Evolutionary conservation across 257 asterid species (phyloP).

Genomic region (Fraxinus cuspidata): DNA sequence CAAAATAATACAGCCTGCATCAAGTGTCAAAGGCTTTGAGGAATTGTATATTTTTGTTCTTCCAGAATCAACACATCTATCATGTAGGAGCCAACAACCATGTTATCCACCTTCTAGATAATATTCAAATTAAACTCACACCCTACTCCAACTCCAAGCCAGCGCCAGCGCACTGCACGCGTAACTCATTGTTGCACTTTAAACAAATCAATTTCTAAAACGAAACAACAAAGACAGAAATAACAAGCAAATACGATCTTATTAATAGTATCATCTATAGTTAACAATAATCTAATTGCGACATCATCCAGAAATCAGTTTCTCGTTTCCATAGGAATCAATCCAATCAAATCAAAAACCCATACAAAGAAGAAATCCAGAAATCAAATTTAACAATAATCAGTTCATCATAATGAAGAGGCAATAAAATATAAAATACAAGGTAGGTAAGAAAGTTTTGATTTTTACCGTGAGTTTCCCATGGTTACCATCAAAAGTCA

Average conservation of each 20-base stretch:
- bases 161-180: not conserved
- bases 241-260: not conserved
- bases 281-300: not conserved
- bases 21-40: not conserved
- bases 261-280: not conserved
- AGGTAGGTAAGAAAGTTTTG: not conserved
- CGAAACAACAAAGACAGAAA: not conserved
- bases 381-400: slow-evolving; percentile 15
- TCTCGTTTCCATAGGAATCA: not conserved
- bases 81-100: not conserved
- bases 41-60: not conserved
- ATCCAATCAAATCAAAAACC: slow-evolving; percentile 4
- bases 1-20: not conserved
- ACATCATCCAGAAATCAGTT: slow-evolving; percentile 12
- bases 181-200: not conserved
- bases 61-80: not conserved
- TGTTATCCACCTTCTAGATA: not conserved
- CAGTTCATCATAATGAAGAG: not conserved
- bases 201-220: not conserved
- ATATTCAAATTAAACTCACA: not conserved
- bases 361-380: not conserved
- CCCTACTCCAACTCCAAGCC: not conserved
- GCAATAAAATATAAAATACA: slow-evolving; percentile 4
- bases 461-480: slow-evolving; percentile 64
- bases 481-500: slow-evolving; percentile 83